These are phyloP conservation scores for Acmispon strigosus DNA, from an alignment of 306 rosid genomes.

Conservation along the genomic window DNA sequence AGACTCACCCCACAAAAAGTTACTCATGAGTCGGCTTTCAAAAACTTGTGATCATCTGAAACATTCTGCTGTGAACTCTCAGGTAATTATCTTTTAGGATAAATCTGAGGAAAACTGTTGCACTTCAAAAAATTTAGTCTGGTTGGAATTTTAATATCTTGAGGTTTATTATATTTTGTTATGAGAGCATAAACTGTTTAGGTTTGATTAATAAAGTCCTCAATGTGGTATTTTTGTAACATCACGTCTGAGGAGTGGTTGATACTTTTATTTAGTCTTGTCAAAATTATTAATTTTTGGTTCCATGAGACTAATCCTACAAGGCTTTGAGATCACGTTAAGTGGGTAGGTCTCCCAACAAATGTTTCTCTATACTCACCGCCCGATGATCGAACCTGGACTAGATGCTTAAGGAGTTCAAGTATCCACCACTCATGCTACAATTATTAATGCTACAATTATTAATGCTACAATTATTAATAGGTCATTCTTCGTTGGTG, in stretches of 20 bases:
- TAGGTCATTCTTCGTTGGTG: no score
- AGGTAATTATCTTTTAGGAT: neutral
- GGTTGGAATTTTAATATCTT: constrained; percentile 3
- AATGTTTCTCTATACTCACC: no score
- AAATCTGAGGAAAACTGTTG: neutral
- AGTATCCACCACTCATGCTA: no score
- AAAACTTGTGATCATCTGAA: constrained; percentile 49
- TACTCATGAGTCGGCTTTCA: constrained; percentile 46
- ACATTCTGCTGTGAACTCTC: neutral
- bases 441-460: no score
- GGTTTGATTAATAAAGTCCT: constrained; percentile 12
- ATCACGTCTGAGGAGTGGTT: neutral
- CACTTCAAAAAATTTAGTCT: neutral
- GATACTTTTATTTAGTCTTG: neutral
- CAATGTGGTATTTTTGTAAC: constrained; percentile 9
- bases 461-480: no score
- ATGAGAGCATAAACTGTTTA: constrained; percentile 13
- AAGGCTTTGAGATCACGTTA: no score
- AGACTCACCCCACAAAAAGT: constrained; percentile 57
- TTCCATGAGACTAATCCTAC: no score
- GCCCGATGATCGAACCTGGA: no score
- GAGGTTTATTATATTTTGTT: constrained; percentile 8
- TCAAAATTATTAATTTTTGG: neutral
- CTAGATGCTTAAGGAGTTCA: no score
- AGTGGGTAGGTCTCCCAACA: no score